Conservation (phyloP, 2,329 filamentous ascomycete genomes). For the Colletotrichum sp. region DNA sequence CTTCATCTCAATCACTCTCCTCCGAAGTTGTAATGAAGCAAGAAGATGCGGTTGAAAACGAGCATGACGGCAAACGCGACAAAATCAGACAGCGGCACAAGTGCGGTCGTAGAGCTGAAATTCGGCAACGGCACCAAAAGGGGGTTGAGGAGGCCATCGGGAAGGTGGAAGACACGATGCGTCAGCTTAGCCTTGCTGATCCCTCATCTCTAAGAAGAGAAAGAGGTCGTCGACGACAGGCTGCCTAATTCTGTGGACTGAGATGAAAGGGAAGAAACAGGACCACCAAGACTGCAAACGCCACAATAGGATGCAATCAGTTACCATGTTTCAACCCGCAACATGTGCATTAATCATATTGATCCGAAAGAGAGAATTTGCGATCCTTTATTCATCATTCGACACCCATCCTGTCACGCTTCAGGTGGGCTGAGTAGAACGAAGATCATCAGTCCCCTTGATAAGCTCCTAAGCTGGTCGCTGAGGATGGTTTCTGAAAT, state of each 20-base stretch:
- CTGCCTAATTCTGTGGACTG: background rate
- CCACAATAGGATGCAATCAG: background rate
- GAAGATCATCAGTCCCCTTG: rapidly evolving
- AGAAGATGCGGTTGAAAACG: background rate
- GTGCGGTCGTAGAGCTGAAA: background rate
- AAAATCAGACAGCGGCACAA: background rate
- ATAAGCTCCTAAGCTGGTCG: background rate
- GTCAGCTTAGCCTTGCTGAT: background rate
- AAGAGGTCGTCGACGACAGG: background rate
- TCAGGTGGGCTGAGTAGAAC: background rate
- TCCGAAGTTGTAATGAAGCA: background rate
- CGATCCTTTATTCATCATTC: background rate
- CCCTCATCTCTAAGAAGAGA: background rate
- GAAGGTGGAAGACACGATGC: background rate
- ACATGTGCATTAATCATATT: background rate
- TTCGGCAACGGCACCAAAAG: background rate
- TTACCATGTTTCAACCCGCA: background rate
- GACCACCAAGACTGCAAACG: background rate
- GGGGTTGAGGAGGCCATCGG: background rate
- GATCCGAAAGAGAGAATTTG: rapidly evolving
- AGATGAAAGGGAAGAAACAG: background rate
- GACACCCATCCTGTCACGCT: background rate
- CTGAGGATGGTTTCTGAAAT: background rate
- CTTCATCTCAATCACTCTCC: background rate
- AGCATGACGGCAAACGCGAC: background rate